phyloP scores from a whole-genome alignment of 2,329 filamentous ascomycete species.

The Pseudopithomyces chartarum region DNA sequence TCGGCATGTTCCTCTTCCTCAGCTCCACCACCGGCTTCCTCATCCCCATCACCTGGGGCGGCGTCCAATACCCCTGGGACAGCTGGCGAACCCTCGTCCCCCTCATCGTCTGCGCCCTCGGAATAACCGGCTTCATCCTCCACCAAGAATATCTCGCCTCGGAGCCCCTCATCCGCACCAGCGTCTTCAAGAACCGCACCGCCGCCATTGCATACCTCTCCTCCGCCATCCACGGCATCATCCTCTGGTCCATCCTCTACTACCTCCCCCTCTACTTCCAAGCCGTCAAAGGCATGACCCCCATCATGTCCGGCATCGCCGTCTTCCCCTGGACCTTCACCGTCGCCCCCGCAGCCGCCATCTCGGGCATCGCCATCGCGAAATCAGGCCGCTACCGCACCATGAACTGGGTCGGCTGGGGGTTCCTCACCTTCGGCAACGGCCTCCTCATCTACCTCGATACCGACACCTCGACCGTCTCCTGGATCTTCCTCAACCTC shows the following conservation, averaged over 20 bases:
- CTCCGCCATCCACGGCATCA: conserved; percentile 63
- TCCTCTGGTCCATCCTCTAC: conserved; percentile 49
- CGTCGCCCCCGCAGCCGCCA: conserved; percentile 64
- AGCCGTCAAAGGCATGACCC: conserved; percentile 46
- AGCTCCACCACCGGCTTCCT: conserved; percentile 63
- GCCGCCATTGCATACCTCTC: conserved; percentile 57
- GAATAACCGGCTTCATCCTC: conserved; percentile 58
- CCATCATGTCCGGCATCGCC: conserved; percentile 46
- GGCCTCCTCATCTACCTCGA: conserved; percentile 61
- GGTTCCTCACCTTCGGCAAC: conserved; percentile 61
- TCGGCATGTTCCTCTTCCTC: conserved; percentile 66
- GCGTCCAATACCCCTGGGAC: conserved; percentile 68
- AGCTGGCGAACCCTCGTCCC: conserved; percentile 67
- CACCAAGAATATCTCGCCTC: conserved; percentile 59
- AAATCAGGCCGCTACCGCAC: conserved; percentile 64
- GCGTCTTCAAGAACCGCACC: conserved; percentile 56
- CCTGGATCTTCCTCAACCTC: conserved; percentile 67
- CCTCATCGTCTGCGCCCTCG: conserved; percentile 59
- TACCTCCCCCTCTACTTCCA: conserved; percentile 51
- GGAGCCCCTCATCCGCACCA: conserved; percentile 56
- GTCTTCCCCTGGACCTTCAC: conserved; percentile 58
- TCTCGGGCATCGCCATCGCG: conserved; percentile 61
- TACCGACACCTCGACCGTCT: conserved; percentile 55
- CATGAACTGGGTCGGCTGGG: conserved; percentile 67
- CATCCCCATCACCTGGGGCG: conserved; percentile 68